A percentile compares a stretch with the other conserved stretches of the same genome.
phyloP scores from a whole-genome alignment of 2,329 filamentous ascomycete species.

The Cryphonectria parasitica region DNA sequence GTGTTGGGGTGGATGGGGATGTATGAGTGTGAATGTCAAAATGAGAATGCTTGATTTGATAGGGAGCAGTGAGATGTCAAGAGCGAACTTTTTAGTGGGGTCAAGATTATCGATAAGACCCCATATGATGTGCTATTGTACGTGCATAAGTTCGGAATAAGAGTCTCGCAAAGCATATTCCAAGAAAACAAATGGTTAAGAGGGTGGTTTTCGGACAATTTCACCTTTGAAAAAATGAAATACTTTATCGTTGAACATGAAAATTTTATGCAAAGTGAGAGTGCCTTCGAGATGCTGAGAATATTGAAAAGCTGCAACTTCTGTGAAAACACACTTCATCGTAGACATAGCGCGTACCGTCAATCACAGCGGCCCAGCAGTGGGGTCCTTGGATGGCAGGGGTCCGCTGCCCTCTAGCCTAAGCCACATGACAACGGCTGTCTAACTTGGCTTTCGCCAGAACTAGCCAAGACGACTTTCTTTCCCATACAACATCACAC shows the following conservation, averaged over 20 bases:
- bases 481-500: not conserved
- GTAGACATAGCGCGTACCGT: not conserved
- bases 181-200: not conserved
- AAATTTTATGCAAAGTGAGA: not conserved
- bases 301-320: not conserved
- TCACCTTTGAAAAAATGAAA: too few species aligned
- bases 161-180: not conserved
- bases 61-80: constrained; percentile 9
- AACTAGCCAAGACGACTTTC: not conserved
- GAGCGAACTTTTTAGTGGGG: constrained; percentile 28
- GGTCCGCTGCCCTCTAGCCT: not conserved
- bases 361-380: not conserved
- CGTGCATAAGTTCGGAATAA: not conserved
- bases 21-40: not conserved
- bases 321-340: not conserved
- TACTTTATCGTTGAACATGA: not conserved
- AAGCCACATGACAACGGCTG: not conserved
- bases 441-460: not conserved
- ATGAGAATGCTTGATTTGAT: not conserved
- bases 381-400: not conserved
- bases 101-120: constrained; percentile 10
- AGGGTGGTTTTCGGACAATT: not conserved
- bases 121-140: not conserved
- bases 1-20: not conserved
- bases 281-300: not conserved